These are phyloP conservation scores for Forsythia suspensa DNA, from an alignment of 257 asterid species.

Conservation along the genomic window DNA sequence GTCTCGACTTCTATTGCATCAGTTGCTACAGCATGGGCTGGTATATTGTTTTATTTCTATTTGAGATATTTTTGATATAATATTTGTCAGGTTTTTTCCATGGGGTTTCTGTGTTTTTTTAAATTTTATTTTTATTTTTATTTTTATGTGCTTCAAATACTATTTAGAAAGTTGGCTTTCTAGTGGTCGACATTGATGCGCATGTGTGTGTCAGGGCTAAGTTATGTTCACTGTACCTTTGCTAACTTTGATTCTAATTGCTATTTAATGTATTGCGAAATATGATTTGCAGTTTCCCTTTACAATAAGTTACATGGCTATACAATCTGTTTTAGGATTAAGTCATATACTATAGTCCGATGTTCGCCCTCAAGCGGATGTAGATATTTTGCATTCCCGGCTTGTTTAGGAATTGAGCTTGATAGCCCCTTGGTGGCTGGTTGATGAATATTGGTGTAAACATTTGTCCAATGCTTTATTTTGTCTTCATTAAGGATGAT, in stretches of 20 bases:
- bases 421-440: background rate
- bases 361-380: background rate
- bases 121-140: too few relatives aligned
- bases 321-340: background rate
- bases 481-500: background rate
- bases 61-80: background rate
- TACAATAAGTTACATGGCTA: background rate
- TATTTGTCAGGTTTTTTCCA: background rate
- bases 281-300: background rate
- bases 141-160: background rate
- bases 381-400: background rate
- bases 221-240: background rate
- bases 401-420: background rate
- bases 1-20: slow-evolving; percentile 85
- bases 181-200: background rate
- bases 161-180: background rate
- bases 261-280: background rate
- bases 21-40: slow-evolving; percentile 81
- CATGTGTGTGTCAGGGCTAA: background rate
- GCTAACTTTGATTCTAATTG: background rate
- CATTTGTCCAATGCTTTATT: background rate
- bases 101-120: too few relatives aligned
- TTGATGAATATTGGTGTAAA: background rate
- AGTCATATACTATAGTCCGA: background rate
- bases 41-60: slow-evolving; percentile 32